Evolutionary conservation across 1,284 basidiomycete species (phyloP), one percentile per base, ranked within the genome.

Genomic region (Volvariella surrecta): DNA sequence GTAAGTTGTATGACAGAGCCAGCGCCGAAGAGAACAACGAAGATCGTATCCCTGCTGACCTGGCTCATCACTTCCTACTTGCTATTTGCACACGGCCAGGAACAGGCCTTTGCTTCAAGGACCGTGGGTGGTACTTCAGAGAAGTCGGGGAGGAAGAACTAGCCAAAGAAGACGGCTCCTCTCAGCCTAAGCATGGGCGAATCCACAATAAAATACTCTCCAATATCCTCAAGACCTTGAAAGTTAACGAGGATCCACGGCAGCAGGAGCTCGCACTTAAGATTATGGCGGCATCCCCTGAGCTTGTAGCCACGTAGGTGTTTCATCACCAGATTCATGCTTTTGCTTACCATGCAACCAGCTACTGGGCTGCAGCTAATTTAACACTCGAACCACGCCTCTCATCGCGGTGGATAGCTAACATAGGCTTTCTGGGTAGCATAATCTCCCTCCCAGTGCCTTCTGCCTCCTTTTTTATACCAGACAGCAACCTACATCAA

Each of bases 51-150:
- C 78, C 89, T 0, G 89, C 89, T 0, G 85, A 95, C 48, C 69
- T 96, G 4, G 82, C 78, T 0, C 87, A 91, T 50, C 89, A 93
- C 54, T 96, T 96, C 58, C 64, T 97, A 3, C 73, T 95, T 35
- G 87, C 85, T 7, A 77, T 92, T n/a, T 89, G 86, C 52, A 86
- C 89, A 0, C 79, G 78, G 19, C 88, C 89, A 0, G 90, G 90
- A 0, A 67, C 73, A 15, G 94, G 93, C 0, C 70, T 97, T 17
- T 96, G 92, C 58, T 97, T 95, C 62, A 75, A 70, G 39, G 91
- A 95, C 57, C 73, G 78, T 11, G 93, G 92, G 1, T 97, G 93
- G 93, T 97, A 96, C 55, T 81, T 81, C 1, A 77, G 88, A 2
- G 76, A 80, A 52, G 58, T 61, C 1, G 66, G 70, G 3, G 56